Evolutionary conservation across 306 rosid genomes (phyloP).

Genomic region (Geum urbanum): DNA sequence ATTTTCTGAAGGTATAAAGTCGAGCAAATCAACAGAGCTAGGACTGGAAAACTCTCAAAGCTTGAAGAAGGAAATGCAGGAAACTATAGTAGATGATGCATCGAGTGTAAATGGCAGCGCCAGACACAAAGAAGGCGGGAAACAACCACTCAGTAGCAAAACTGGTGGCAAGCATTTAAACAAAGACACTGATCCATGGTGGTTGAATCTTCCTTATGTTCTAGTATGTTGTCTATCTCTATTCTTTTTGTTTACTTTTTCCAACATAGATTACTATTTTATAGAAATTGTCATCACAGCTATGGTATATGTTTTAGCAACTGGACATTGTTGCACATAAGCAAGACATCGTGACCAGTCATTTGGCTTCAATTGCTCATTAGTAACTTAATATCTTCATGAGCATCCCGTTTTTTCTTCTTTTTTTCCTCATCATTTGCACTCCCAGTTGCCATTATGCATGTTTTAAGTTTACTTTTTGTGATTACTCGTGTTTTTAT

Average conservation of each 20-base stretch:
- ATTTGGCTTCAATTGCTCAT: slow-evolving; percentile 2
- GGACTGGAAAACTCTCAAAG: slow-evolving; percentile 26
- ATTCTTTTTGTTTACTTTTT: not conserved
- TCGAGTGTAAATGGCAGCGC: slow-evolving; percentile 30
- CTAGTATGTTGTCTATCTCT: slow-evolving; percentile 47
- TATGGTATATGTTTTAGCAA: not conserved
- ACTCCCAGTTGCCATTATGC: not conserved
- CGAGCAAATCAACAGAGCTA: slow-evolving; percentile 29
- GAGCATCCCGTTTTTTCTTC: not conserved
- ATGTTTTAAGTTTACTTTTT: not conserved
- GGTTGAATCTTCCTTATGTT: slow-evolving; percentile 75
- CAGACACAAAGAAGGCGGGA: slow-evolving; percentile 31
- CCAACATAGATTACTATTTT: not conserved
- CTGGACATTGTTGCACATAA: not conserved
- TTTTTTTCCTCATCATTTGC: not conserved
- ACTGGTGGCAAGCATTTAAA: slow-evolving; percentile 35
- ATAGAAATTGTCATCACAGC: not conserved
- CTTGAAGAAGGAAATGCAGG: slow-evolving; percentile 27
- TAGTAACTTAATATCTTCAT: not conserved
- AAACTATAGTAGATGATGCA: slow-evolving; percentile 11
- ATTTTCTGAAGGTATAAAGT: slow-evolving; percentile 36
- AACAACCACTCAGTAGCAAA: slow-evolving; percentile 21
- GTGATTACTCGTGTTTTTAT: not conserved
- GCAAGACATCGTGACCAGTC: not conserved
- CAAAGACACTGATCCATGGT: slow-evolving; percentile 49